Percentiles rank a stretch among this genome's conserved stretches.
phyloP scores from a whole-genome alignment of 495 filamentous ascomycete species.

The Stereocaulon alpinum region DNA sequence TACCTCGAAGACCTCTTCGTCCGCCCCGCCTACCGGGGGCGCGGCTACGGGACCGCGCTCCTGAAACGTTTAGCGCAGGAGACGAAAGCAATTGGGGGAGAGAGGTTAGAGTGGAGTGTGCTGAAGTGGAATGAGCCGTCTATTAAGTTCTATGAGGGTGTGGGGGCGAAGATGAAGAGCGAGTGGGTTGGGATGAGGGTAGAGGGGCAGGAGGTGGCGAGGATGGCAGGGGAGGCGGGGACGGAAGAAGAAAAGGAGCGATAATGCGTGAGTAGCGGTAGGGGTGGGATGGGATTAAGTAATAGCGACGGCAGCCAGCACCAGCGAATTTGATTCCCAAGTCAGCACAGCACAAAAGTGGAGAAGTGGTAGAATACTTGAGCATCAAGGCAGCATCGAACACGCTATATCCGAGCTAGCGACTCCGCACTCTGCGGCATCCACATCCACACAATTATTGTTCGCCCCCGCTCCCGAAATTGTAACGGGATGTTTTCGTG shows the following conservation, averaged over 20 bases:
- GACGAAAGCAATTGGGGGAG: conserved; percentile 53
- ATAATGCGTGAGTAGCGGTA: neutral
- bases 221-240: conserved; percentile 10
- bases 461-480: too few species aligned
- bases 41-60: conserved; percentile 70
- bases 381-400: too few species aligned
- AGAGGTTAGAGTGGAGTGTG: conserved; percentile 85
- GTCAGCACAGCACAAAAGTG: too few species aligned
- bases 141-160: conserved; percentile 70
- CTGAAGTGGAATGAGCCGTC: conserved; percentile 83
- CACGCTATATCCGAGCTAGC: too few species aligned
- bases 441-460: too few species aligned
- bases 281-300: neutral
- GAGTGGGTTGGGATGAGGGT: conserved; percentile 93
- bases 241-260: neutral
- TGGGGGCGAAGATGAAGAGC: conserved; percentile 71
- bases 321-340: too few species aligned
- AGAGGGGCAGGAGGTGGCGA: conserved; percentile 47
- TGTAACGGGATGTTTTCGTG: too few species aligned
- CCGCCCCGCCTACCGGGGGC: conserved; percentile 52
- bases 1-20: conserved; percentile 94
- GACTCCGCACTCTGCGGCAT: too few species aligned
- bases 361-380: too few species aligned
- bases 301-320: too few species aligned
- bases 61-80: conserved; percentile 69